Base-by-base conservation (phyloP, 2,329 filamentous ascomycete species). In the Fusarium globosum region DNA sequence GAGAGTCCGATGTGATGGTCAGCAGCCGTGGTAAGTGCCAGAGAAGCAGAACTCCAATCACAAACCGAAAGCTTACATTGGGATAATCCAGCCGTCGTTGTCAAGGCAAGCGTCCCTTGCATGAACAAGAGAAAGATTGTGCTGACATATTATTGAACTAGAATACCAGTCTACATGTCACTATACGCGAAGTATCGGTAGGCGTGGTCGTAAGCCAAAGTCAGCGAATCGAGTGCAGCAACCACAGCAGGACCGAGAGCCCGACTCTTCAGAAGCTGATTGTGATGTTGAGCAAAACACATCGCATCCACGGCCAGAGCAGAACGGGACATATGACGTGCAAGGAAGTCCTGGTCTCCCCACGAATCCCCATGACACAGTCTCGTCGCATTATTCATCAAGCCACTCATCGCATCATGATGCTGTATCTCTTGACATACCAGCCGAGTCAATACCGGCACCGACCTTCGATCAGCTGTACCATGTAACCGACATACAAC, bases 11-110 rank as follows among this genome's bases (percentile, higher is more conserved):
- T 60, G 57, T 14, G 57, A 60, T 33, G 57, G 57, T 11, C 35
- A 60, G 35, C 57, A 60, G 20, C 57, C 57, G 3, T 60, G 57
- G 57, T 60, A 41, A 60, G 57, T 41, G 6, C 6, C 41, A 58
- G 28, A 35, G 8, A 38, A 41, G 14, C 35, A 28, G 20, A 23
- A 6, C 7, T 3, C 33, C 33, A 26, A 36, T 38, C 2, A 35
- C 14, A 20, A 12, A 2, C 28, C 6, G 1, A 5, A 15, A 21
- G 21, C 45, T 60, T 0, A 60, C 45, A 1, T 2, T 12, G 12
- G 15, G 2, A 39, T 16, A 30, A 15, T 13, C 16, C 9, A 60
- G 57, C 10, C 45, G 36, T 26, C 57, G 57, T 41, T 60, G 57
- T 33, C 35, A 60, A 53, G 57, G 57, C 41, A 14, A 33, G 9